Evolutionary conservation across 176 grass and related monocot species (phyloP).

Genomic region (Avena sativa): DNA sequence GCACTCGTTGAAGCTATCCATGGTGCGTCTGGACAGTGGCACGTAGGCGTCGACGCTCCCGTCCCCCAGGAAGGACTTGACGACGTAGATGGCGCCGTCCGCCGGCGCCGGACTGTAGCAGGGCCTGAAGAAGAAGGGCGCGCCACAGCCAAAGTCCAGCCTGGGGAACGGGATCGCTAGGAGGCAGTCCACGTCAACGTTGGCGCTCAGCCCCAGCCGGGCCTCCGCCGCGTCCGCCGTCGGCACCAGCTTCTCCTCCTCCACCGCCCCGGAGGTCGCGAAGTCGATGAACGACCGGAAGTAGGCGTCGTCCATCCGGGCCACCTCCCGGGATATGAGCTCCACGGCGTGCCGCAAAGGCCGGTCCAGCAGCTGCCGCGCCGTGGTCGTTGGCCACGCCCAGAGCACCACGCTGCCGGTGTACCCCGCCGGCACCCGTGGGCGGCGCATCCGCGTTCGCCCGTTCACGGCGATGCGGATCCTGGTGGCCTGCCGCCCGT

Average conservation of each 20-base stretch:
- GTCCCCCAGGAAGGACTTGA: not conserved
- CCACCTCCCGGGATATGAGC: conserved; percentile 4
- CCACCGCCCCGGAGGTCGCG: conserved; percentile 43
- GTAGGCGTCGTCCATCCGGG: conserved; percentile 6
- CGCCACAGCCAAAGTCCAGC: conserved; percentile 26
- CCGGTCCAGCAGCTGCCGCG: not conserved
- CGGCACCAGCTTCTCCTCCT: conserved; percentile 42
- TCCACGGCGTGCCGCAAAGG: not conserved
- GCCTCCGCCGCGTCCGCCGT: conserved; percentile 30
- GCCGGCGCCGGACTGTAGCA: not conserved
- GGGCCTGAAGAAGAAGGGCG: conserved; percentile 17
- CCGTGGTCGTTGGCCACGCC: not conserved
- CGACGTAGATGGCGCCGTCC: not conserved
- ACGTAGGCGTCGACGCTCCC: conserved; percentile 16
- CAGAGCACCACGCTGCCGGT: conserved; percentile 28
- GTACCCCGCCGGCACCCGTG: conserved; percentile 4
- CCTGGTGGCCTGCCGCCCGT: not conserved
- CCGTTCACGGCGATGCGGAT: conserved; percentile 18
- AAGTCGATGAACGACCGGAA: conserved; percentile 42
- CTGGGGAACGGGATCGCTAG: not conserved
- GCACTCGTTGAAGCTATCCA: not conserved
- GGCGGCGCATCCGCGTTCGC: not conserved
- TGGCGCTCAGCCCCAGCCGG: not conserved
- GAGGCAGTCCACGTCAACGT: conserved; percentile 5
- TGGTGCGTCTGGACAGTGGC: not conserved